phyloP scores from a whole-genome alignment of 176 grass and related monocot genomes.

The Musa beccarii region DNA sequence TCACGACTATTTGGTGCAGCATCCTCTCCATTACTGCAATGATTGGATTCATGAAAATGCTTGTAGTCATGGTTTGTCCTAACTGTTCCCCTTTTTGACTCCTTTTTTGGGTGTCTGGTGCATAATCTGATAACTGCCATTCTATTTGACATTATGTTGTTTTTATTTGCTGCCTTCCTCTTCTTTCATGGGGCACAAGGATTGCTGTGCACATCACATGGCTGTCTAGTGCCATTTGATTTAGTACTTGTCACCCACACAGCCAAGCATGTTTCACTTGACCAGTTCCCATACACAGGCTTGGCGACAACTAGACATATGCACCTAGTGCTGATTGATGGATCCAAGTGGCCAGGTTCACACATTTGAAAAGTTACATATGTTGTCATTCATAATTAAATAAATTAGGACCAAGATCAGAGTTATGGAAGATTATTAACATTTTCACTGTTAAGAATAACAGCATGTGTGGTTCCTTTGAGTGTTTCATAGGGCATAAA shows the following conservation, averaged over 20 bases:
- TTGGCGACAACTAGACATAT: too few relatives aligned
- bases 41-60: slow-evolving; percentile 73
- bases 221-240: not conserved
- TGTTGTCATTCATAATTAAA: not conserved
- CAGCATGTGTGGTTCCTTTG: not conserved
- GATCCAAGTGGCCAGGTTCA: not conserved
- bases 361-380: not conserved
- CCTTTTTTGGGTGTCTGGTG: slow-evolving; percentile 19
- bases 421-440: too few relatives aligned
- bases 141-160: not conserved
- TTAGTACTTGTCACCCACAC: too few relatives aligned
- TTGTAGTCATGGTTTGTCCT: slow-evolving; percentile 50
- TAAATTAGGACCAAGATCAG: not conserved
- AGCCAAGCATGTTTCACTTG: too few relatives aligned
- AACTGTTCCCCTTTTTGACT: slow-evolving; percentile 8
- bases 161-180: not conserved
- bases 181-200: not conserved
- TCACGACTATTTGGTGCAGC: slow-evolving; percentile 83
- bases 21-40: slow-evolving; percentile 68
- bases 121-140: not conserved
- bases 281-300: too few relatives aligned
- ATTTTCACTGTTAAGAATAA: not conserved
- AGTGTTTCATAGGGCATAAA: not conserved
- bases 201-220: not conserved
- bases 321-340: too few relatives aligned